Evolutionary conservation across 2,329 filamentous ascomycete genomes (phyloP).

Genomic region (Alternaria infectoria): DNA sequence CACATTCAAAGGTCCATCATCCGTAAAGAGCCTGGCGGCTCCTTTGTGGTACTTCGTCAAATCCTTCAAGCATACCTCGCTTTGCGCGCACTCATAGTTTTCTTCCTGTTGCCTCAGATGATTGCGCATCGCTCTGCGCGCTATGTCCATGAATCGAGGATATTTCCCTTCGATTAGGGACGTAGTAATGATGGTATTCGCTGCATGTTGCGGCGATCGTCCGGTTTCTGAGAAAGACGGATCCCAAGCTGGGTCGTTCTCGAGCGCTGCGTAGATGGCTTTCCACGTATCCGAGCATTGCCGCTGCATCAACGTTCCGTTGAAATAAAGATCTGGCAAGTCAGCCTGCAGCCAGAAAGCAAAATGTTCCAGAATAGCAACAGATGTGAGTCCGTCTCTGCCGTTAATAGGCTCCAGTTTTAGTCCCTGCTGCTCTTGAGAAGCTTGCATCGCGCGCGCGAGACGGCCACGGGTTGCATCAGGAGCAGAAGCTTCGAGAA

Average conservation of each 20-base stretch:
- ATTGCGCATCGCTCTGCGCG: background rate
- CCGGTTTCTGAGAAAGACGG: background rate
- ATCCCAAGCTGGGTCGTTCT: background rate
- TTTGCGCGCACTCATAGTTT: background rate
- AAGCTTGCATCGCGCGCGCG: background rate
- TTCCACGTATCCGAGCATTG: background rate
- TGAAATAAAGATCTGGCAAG: slow-evolving; percentile 6
- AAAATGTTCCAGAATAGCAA: slow-evolving; percentile 1
- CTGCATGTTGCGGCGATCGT: background rate
- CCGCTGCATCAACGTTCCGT: background rate
- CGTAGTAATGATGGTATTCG: background rate
- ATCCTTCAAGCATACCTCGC: background rate
- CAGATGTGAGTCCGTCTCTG: background rate
- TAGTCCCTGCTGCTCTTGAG: background rate
- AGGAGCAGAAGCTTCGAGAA: background rate
- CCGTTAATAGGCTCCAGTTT: background rate
- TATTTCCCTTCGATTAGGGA: background rate
- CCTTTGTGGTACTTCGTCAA: background rate
- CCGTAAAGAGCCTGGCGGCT: background rate
- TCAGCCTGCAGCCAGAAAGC: slow-evolving; percentile 11
- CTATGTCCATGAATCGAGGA: background rate
- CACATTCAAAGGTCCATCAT: background rate
- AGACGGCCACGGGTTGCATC: background rate
- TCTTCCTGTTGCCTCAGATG: background rate
- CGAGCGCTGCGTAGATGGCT: background rate